Base-by-base conservation (phyloP, 2,329 filamentous ascomycete genomes). In the Dactylellina parvicollis region DNA sequence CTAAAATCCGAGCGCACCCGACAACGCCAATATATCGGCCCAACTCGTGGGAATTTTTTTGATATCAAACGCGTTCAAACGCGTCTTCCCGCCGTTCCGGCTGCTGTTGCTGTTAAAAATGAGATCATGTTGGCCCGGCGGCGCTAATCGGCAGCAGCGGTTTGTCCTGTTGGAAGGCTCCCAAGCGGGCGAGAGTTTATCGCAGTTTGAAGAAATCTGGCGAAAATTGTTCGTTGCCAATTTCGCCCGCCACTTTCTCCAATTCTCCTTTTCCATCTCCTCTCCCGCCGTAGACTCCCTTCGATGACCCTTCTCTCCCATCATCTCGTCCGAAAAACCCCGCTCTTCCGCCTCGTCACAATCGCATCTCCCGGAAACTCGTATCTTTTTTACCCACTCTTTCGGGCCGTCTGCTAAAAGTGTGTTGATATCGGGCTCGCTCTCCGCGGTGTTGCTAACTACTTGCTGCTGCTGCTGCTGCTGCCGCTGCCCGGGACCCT, bases 321-420 rank as follows among this genome's bases (percentile, higher is more conserved):
- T 74, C 61, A 40, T 71, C 46, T 64, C 75, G 49, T 44, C 75
- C 59, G 75, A 70, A 24, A 59, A 64, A n/a, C 75, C 75, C 32
- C 47, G 32, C 46, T 75, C 76, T 62, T 75, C 71, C 52, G 76
- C 77, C 67, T 74, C 75, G 22, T 74, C 40, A 34, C 75, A 73
- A 40, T 78, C 79, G n/a, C 76, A 76, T 36, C 30, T 24, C n/a
- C 36, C 18, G 16, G 10, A 16, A 28, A 3, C 46, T 20, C 16
- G 36, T 30, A 47, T 52, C 30, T 20, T 40, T 38, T 40, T 36
- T 40, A 28, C 22, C 2, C 5, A 10, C n/a, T 28, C 12, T 16
- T 7, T 24, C 32, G 22, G 24, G 20, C 5, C 38, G 30, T 42
- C 18, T 28, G 46, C 24, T 28, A 44, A 59, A 56, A 49, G 46